A percentile compares a stretch with the other conserved stretches of the same genome.
Conservation (phyloP, 2,329 filamentous ascomycete species). For the Apiospora rasikravindrae region DNA sequence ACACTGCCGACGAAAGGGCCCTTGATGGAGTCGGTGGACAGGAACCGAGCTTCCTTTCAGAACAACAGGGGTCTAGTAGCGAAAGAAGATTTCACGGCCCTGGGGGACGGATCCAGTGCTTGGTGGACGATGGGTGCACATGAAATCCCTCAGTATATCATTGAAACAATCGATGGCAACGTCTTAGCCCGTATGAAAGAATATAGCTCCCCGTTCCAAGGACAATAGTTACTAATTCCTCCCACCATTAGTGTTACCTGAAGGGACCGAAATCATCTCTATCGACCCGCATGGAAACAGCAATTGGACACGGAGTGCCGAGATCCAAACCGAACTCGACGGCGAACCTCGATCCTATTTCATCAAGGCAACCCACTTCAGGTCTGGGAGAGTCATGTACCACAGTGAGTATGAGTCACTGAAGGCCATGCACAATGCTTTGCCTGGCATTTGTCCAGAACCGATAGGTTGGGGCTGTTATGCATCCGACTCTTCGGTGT, state of each 20-base stretch:
- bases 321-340: background rate
- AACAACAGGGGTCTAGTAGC: background rate
- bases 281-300: background rate
- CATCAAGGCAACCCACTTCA: background rate
- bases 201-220: no score
- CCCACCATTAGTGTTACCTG: background rate
- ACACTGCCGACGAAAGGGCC: fast-evolving
- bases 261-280: background rate
- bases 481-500: background rate
- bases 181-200: background rate
- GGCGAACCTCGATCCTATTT: background rate
- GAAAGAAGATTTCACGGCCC: background rate
- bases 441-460: conserved; percentile 19
- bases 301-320: background rate
- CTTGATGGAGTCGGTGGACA: background rate
- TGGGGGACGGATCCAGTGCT: background rate
- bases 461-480: background rate
- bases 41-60: background rate
- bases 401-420: conserved; percentile 21
- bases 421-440: conserved; percentile 12
- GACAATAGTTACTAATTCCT: no score
- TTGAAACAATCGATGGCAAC: background rate
- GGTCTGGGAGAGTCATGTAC: conserved; percentile 21
- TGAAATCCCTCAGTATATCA: background rate
- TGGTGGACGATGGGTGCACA: background rate